Base-by-base conservation (phyloP, 176 grass and related monocot species). In the Carex parvula region DNA sequence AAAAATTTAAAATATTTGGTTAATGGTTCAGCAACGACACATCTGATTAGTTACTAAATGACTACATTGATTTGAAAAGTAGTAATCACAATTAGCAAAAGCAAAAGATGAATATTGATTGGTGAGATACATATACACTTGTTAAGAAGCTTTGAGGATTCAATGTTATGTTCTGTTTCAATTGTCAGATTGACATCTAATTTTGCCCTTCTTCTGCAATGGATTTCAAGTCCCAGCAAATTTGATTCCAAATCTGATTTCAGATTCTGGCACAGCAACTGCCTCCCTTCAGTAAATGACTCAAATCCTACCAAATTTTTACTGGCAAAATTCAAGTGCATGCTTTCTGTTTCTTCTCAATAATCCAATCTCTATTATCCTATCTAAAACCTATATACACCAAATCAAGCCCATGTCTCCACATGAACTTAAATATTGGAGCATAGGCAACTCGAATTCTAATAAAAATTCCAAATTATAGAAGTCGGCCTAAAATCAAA, bases 301-400 rank as follows among this genome's bases (percentile, higher is more conserved):
- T 14, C 15, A 8, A 78, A 78, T 33, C 52, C 15, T 78, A 1
- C 50, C 14, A 78, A 9, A 2, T 11, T 78, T 78, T 56, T 53
- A 75, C 70, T 75, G 44, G 52, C 9, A 78, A 78, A 6, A 57
- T 78, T 55, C 7, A 57, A 54, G 21, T 54, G 41, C 21, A 16
- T 54, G 46, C 26, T 54, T 30, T 5, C 12, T 75, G 71, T 75
- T 75, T 75, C 21, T 54, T 4, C 42, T 73, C 39, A 29, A 55
- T 56, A 32, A 78, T 57, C 52, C 26, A 78, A 57, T 57, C 6
- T 57, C 26, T 57, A 24, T 78, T 57, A 26, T 78, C 52, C 73
- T 78, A 78, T 30, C 73, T 78, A 32, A 57, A 56, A 78, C 73
- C 73, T 78, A 57, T 78, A 33, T 78, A 78, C 73, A 57, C 73